A percentile compares a stretch with the other conserved stretches of the same genome.
phyloP scores from a whole-genome alignment of 371 early-diverging fungal genomes.

The Mucor sp. region DNA sequence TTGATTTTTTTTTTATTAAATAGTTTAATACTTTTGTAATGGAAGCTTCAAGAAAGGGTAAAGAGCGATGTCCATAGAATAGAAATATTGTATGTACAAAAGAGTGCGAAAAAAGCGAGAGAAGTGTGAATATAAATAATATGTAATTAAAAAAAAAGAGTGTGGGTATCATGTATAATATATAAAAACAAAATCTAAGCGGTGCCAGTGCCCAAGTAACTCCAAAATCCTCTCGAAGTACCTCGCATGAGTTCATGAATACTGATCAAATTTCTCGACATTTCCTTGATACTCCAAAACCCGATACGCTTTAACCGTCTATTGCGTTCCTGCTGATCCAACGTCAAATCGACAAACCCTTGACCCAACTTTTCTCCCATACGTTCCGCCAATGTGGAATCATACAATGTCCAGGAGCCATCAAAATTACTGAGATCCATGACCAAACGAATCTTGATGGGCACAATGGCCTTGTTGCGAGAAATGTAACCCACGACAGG shows the following conservation, averaged over 20 bases:
- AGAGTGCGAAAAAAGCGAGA: neutral
- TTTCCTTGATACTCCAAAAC: conserved; percentile 82
- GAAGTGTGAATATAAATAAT: neutral
- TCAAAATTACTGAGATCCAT: conserved; percentile 87
- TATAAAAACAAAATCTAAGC: neutral
- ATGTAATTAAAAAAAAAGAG: no score
- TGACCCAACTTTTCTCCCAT: conserved; percentile 83
- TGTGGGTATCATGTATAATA: neutral
- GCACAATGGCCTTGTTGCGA: conserved; percentile 82
- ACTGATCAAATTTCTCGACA: conserved; percentile 70
- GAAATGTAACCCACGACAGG: conserved; percentile 97
- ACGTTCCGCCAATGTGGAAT: conserved; percentile 78
- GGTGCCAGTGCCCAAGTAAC: conserved; percentile 54
- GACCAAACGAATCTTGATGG: conserved; percentile 78
- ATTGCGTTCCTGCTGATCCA: conserved; percentile 85
- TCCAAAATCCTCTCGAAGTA: conserved; percentile 75
- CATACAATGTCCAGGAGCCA: conserved; percentile 92
- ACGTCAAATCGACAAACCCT: conserved; percentile 75
- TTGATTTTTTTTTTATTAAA: neutral
- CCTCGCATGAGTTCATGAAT: conserved; percentile 84
- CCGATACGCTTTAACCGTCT: conserved; percentile 86
- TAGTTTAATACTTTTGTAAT: conserved; percentile 20
- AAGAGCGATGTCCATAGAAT: conserved; percentile 11
- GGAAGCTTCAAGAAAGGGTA: conserved; percentile 14
- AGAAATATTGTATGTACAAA: neutral